Evolutionary conservation across 2,329 filamentous ascomycete genomes (phyloP).

Genomic region (Erysiphe pulchra): DNA sequence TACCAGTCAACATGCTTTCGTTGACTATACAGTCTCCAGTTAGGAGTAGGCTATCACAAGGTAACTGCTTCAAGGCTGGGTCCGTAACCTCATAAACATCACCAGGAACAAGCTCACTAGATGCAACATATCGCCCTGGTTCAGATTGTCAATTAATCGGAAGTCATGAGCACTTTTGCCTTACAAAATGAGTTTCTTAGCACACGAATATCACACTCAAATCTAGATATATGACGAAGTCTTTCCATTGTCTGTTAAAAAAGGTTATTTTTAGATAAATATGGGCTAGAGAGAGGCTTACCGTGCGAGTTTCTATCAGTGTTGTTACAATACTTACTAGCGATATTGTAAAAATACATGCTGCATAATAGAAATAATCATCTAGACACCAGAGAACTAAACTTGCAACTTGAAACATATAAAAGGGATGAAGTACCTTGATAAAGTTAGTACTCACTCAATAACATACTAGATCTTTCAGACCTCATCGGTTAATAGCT

Average conservation of each 20-base stretch:
- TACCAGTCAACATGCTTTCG: slow-evolving; percentile 86
- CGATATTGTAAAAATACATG: slow-evolving; percentile 86
- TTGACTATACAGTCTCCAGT: slow-evolving; percentile 96
- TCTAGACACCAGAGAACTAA: slow-evolving; percentile 85
- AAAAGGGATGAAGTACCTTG: slow-evolving; percentile 85
- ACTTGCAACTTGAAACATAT: slow-evolving; percentile 92
- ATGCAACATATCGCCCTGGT: slow-evolving; percentile 57
- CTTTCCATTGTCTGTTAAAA: slow-evolving; percentile 52
- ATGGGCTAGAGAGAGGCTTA: slow-evolving; percentile 17
- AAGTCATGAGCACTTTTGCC: slow-evolving; percentile 7
- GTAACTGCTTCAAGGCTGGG: slow-evolving; percentile 64
- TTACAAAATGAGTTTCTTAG: slow-evolving; percentile 80
- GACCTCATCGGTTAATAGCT: slow-evolving; percentile 74
- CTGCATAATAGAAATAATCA: slow-evolving; percentile 92
- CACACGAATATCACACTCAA: slow-evolving; percentile 87
- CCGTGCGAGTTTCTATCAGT: slow-evolving; percentile 65
- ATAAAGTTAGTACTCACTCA: slow-evolving; percentile 6
- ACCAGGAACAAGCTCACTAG: slow-evolving; percentile 72
- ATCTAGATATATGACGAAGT: slow-evolving; percentile 71
- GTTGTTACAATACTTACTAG: slow-evolving; percentile 77
- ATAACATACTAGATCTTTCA: background rate
- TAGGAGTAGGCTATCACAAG: slow-evolving; percentile 73
- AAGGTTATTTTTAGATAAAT: slow-evolving; percentile 2
- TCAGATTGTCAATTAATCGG: background rate
- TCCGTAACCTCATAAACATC: slow-evolving; percentile 96